Percentiles rank a stretch among this genome's conserved stretches.
phyloP scores from a whole-genome alignment of 2,329 filamentous ascomycete genomes.

The Nothophaeocryptopus gaeumannii region DNA sequence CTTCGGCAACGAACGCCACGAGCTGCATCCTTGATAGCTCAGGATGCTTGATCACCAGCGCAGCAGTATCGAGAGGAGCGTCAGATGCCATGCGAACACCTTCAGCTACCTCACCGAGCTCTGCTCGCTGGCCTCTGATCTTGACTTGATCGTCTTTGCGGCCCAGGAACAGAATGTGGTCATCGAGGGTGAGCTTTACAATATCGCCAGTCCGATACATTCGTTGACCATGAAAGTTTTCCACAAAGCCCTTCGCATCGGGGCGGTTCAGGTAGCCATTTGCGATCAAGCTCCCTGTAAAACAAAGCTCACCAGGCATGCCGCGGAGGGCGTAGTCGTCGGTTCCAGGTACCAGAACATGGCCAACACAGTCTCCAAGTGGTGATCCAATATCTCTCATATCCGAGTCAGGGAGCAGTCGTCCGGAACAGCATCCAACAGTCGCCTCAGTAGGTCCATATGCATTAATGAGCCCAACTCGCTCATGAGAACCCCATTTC shows the following conservation, averaged over 20 bases:
- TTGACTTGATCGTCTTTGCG: conserved; percentile 75
- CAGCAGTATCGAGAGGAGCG: conserved; percentile 9
- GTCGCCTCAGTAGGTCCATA: conserved; percentile 24
- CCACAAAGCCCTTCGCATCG: conserved; percentile 17
- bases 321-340: conserved; percentile 13
- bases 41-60: conserved; percentile 18
- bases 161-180: conserved; percentile 54
- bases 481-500: conserved; percentile 15
- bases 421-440: conserved; percentile 11
- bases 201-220: conserved; percentile 27
- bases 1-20: conserved; percentile 11
- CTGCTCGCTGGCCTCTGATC: conserved; percentile 71
- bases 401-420: conserved; percentile 13
- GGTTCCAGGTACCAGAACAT: conserved; percentile 15
- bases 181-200: conserved; percentile 36
- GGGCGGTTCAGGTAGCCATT: conserved; percentile 22
- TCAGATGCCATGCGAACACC: conserved; percentile 11
- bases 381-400: conserved; percentile 13
- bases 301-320: conserved; percentile 20
- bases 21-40: conserved; percentile 15
- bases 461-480: conserved; percentile 19
- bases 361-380: conserved; percentile 18
- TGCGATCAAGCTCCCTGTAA: conserved; percentile 20
- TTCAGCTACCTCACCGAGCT: conserved; percentile 64
- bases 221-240: conserved; percentile 10